Evolutionary conservation across 2,329 filamentous ascomycete genomes (phyloP).

Genomic region (Exophiala alcalophila): DNA sequence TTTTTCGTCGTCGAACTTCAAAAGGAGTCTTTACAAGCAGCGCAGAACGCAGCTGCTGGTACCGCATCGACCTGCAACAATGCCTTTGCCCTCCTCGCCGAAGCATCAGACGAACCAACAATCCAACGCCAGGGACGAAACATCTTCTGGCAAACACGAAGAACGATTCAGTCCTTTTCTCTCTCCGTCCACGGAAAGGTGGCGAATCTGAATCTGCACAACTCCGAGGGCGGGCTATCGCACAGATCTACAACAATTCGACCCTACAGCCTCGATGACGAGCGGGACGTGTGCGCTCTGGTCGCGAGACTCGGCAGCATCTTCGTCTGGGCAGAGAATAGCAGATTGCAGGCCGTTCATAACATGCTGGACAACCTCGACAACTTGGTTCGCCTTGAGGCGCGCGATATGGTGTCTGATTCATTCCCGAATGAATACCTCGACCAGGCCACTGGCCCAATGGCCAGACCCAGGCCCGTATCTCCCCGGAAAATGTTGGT

Average conservation of each 20-base stretch:
- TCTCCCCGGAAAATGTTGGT: constrained; percentile 4
- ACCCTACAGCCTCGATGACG: constrained; percentile 19
- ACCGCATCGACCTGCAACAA: constrained; percentile 23
- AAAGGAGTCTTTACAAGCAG: constrained; percentile 11
- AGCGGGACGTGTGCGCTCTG: constrained; percentile 19
- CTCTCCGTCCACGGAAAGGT: constrained; percentile 17
- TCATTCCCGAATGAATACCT: neutral
- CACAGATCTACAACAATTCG: constrained; percentile 12
- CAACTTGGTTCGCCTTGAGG: constrained; percentile 10
- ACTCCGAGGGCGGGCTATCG: constrained; percentile 3
- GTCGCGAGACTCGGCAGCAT: constrained; percentile 16
- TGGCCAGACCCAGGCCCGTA: no score
- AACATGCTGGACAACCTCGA: constrained; percentile 20
- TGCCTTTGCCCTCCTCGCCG: constrained; percentile 16
- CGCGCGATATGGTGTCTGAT: constrained; percentile 5
- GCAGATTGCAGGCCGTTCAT: constrained; percentile 13
- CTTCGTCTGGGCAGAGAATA: constrained; percentile 23
- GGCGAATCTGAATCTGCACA: constrained; percentile 21
- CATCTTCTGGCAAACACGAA: constrained; percentile 10
- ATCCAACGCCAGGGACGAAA: constrained; percentile 9
- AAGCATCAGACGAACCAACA: constrained; percentile 11
- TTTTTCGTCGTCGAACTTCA: constrained; percentile 25
- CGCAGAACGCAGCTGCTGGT: constrained; percentile 19
- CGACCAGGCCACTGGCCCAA: no score
- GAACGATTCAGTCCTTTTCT: constrained; percentile 17